A percentile compares a stretch with the other conserved stretches of the same genome.
Conservation (phyloP, 352 stramenopile species). For the Blastocystis sp. region DNA sequence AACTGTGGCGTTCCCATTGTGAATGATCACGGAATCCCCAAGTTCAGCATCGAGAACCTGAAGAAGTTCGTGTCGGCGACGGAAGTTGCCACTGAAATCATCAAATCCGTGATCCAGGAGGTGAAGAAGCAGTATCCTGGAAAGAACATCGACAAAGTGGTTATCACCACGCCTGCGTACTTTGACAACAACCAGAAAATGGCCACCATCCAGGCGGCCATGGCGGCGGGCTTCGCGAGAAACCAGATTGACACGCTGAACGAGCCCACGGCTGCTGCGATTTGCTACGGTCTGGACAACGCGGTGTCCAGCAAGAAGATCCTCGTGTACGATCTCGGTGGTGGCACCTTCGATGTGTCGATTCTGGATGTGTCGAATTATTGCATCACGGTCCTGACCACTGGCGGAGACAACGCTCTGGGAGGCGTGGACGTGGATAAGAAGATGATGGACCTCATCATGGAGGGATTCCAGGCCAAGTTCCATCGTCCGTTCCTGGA, state of each 20-base stretch:
- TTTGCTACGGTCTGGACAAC: constrained; percentile 43
- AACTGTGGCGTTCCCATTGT: constrained; percentile 16
- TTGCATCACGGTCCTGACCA: constrained; percentile 76
- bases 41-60: background rate
- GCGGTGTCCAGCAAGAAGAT: constrained; percentile 39
- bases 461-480: background rate
- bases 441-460: background rate
- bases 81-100: background rate
- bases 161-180: constrained; percentile 33
- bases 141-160: constrained; percentile 4
- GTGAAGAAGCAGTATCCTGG: constrained; percentile 69
- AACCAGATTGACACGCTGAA: constrained; percentile 44
- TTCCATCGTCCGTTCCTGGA: background rate
- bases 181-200: constrained; percentile 56
- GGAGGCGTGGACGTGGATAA: constrained; percentile 81
- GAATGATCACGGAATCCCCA: background rate
- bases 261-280: constrained; percentile 49
- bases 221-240: constrained; percentile 6
- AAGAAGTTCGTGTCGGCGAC: background rate
- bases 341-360: constrained; percentile 78
- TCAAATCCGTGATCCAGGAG: background rate
- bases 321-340: constrained; percentile 77
- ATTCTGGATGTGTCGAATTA: background rate
- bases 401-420: constrained; percentile 82
- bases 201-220: constrained; percentile 11